These are phyloP conservation scores for Brassica rapa DNA, from an alignment of 345 rosid species.

Conservation along the genomic window DNA sequence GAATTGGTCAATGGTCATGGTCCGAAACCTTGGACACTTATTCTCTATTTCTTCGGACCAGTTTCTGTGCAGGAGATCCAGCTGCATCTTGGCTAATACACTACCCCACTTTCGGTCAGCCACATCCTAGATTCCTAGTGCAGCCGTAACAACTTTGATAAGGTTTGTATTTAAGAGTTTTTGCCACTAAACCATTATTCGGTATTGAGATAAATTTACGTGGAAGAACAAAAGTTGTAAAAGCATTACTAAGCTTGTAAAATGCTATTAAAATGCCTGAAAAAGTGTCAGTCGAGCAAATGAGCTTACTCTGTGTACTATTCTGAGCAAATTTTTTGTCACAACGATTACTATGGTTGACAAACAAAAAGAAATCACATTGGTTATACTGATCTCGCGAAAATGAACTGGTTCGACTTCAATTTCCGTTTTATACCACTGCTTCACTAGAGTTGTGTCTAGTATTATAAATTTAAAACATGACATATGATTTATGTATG, in stretches of 20 bases:
- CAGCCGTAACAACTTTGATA: neutral
- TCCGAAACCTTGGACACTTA: slow-evolving; percentile 4
- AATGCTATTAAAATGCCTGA: neutral
- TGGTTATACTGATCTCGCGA: slow-evolving; percentile 30
- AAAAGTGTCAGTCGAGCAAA: neutral
- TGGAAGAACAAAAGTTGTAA: neutral
- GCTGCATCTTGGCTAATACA: slow-evolving; percentile 28
- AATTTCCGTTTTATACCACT: neutral
- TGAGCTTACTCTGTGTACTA: neutral
- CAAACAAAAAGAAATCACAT: neutral
- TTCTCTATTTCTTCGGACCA: slow-evolving; percentile 25
- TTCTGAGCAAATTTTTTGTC: neutral
- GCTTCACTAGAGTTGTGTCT: neutral
- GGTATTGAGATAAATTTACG: neutral
- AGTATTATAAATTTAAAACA: neutral
- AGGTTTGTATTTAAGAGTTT: neutral
- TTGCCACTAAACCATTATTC: neutral
- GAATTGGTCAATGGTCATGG: slow-evolving; percentile 1
- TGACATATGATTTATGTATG: neutral
- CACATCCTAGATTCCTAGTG: neutral
- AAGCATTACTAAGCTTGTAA: neutral
- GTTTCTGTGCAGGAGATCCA: slow-evolving; percentile 26
- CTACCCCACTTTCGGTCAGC: slow-evolving; percentile 15
- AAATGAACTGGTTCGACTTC: neutral
- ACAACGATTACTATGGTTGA: slow-evolving; percentile 15